Conservation (phyloP, 345 rosid genomes). For the Draba incana region DNA sequence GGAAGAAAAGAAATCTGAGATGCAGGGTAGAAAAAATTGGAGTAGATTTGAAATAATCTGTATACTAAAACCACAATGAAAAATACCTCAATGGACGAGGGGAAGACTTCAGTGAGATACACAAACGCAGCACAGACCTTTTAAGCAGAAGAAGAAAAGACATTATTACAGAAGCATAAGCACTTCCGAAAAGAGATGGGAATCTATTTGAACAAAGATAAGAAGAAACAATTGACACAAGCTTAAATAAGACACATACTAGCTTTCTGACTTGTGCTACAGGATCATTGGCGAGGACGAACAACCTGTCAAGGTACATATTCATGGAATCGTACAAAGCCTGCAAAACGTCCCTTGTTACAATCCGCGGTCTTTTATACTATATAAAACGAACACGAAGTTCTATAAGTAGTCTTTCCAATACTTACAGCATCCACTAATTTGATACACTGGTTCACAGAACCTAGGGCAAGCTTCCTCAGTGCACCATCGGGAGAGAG, state of each 20-base stretch:
- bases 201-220: slow-evolving; percentile 2
- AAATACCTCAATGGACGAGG: slow-evolving; percentile 75
- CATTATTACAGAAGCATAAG: slow-evolving; percentile 19
- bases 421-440: slow-evolving; percentile 94
- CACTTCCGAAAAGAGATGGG: neutral
- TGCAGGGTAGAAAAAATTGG: neutral
- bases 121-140: slow-evolving; percentile 98
- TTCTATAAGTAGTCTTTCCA: slow-evolving; percentile 12
- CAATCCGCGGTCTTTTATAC: slow-evolving; percentile 6
- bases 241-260: slow-evolving; percentile 45
- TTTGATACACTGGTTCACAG: slow-evolving; percentile 84
- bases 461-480: slow-evolving; percentile 84
- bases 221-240: slow-evolving; percentile 20
- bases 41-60: neutral
- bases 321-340: slow-evolving; percentile 73
- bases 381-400: neutral
- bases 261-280: slow-evolving; percentile 81
- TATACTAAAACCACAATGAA: slow-evolving; percentile 18
- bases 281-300: slow-evolving; percentile 81
- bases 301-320: slow-evolving; percentile 83
- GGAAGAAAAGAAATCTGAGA: slow-evolving; percentile 11
- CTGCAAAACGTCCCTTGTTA: slow-evolving; percentile 46
- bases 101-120: slow-evolving; percentile 79
- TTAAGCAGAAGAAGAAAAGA: slow-evolving; percentile 25
- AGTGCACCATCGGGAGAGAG: slow-evolving; percentile 82